Conservation (phyloP, 805 yeast species). For the Saturnispora mendoncae region DNA sequence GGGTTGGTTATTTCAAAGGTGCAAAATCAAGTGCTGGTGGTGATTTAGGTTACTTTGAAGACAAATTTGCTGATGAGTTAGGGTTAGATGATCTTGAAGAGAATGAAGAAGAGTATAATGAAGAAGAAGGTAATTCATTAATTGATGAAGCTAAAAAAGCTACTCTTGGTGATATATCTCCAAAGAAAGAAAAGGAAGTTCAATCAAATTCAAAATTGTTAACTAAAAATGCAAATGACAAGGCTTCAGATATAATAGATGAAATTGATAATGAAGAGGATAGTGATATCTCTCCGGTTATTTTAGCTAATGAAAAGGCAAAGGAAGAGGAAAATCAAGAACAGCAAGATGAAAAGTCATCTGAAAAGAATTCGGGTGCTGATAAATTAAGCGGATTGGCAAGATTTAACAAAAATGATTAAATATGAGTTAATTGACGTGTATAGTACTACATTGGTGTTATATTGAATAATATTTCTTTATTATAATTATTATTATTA, state of each 20-base stretch:
- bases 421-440: neutral
- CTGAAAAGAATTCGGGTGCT: constrained; percentile 8
- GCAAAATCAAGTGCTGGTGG: constrained; percentile 10
- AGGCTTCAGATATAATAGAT: neutral
- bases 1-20: constrained; percentile 38
- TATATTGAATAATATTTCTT: neutral
- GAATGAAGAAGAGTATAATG: constrained; percentile 4
- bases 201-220: constrained; percentile 15
- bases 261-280: constrained; percentile 2
- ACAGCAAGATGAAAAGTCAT: constrained; percentile 2
- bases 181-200: constrained; percentile 14
- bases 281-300: neutral
- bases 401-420: constrained; percentile 4
- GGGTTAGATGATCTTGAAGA: constrained; percentile 20
- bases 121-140: constrained; percentile 5
- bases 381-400: constrained; percentile 2
- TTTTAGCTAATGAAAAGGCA: constrained; percentile 2
- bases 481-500: neutral
- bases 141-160: constrained; percentile 15
- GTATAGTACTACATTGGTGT: neutral
- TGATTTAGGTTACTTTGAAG: constrained; percentile 25
- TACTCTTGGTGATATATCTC: constrained; percentile 18
- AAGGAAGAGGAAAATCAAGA: neutral
- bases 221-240: neutral
- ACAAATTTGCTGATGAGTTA: constrained; percentile 26